A percentile compares a stretch with the other conserved stretches of the same genome.
These are phyloP conservation scores for Pseudozyma hubeiensis DNA, from an alignment of 1,284 basidiomycete species.

Conservation along the genomic window DNA sequence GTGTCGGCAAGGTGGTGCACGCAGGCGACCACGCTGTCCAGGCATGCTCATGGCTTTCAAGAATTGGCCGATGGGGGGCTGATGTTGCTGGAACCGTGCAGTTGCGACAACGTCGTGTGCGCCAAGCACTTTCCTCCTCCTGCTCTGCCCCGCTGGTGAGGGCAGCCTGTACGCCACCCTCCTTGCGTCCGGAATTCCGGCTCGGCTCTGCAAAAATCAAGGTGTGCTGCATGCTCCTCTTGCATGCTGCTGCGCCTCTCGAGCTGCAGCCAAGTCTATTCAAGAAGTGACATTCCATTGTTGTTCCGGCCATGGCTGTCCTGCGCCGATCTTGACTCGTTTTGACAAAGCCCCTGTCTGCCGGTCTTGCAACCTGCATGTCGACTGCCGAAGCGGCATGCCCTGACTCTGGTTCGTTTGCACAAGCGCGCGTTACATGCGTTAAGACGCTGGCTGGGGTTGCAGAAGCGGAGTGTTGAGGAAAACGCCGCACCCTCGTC, in stretches of 20 bases:
- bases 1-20: not conserved
- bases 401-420: no score
- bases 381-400: not conserved
- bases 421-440: not conserved
- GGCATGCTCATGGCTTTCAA: no score
- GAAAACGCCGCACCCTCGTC: not conserved
- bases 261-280: no score
- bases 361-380: slow-evolving; percentile 4
- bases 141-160: not conserved
- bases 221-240: not conserved
- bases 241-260: not conserved
- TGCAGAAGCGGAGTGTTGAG: no score
- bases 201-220: slow-evolving; percentile 6
- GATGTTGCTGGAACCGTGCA: no score
- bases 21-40: not conserved
- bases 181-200: slow-evolving; percentile 5
- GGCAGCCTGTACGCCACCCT: not conserved
- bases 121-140: not conserved
- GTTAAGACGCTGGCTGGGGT: not conserved
- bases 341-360: not conserved
- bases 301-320: no score
- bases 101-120: not conserved
- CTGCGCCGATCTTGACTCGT: not conserved
- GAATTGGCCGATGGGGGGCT: no score
- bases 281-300: slow-evolving; percentile 1